phyloP scores from a whole-genome alignment of 257 asterid genomes.

The Solanum sejunctum region DNA sequence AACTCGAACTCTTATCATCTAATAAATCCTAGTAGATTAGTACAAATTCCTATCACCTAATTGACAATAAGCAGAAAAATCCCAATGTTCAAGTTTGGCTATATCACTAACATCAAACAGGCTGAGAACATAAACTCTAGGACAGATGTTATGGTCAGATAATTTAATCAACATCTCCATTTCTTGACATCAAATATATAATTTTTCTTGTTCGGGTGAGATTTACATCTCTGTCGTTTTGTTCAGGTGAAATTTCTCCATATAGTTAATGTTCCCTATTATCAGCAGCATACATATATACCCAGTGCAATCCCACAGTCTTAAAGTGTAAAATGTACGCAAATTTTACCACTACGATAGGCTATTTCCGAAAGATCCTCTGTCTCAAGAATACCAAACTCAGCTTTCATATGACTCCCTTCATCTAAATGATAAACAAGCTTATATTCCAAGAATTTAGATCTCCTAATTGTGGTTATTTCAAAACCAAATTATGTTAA shows the following conservation, averaged over 20 bases:
- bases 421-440: neutral
- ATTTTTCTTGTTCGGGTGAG: neutral
- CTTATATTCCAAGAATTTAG: neutral
- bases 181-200: neutral
- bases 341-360: too few relatives aligned
- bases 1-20: neutral
- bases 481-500: neutral
- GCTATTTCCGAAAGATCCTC: too few relatives aligned
- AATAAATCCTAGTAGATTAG: neutral
- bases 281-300: neutral
- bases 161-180: neutral
- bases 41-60: neutral
- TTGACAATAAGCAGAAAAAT: neutral
- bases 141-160: neutral
- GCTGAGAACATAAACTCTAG: neutral
- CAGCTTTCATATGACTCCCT: neutral
- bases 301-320: too few relatives aligned
- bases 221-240: neutral
- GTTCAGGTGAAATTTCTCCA: neutral
- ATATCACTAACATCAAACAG: neutral
- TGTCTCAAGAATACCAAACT: too few relatives aligned
- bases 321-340: accelerated
- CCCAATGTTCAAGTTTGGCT: neutral
- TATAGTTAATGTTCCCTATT: neutral
- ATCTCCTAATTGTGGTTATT: neutral